phyloP scores from a whole-genome alignment of 495 filamentous ascomycete genomes.

The Tricharina praecox region DNA sequence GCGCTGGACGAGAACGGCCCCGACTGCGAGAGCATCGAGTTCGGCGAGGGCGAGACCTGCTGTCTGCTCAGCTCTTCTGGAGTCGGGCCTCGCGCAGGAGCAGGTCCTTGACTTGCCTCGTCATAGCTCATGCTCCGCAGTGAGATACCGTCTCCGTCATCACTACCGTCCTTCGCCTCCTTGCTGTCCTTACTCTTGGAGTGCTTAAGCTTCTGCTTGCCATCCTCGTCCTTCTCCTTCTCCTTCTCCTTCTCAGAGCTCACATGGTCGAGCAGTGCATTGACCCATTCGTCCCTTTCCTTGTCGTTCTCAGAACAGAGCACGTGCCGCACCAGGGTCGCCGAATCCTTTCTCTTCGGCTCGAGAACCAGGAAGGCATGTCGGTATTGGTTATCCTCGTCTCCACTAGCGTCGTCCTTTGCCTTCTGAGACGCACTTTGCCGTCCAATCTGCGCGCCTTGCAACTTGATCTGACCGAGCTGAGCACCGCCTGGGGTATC shows the following conservation, averaged over 20 bases:
- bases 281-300: constrained; percentile 89
- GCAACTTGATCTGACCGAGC: constrained; percentile 81
- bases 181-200: constrained; percentile 20
- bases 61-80: constrained; percentile 23
- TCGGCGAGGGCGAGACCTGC: constrained; percentile 34
- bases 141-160: constrained; percentile 10
- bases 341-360: constrained; percentile 90
- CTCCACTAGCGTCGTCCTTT: constrained; percentile 38
- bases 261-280: constrained; percentile 76
- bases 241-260: constrained; percentile 43
- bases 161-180: constrained; percentile 33
- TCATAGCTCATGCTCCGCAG: constrained; percentile 77
- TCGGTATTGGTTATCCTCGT: constrained; percentile 81
- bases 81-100: constrained; percentile 40
- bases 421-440: constrained; percentile 42
- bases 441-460: constrained; percentile 82
- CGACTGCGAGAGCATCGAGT: constrained; percentile 22
- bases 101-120: constrained; percentile 55
- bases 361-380: constrained; percentile 92
- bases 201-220: constrained; percentile 36
- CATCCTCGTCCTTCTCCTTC: constrained; percentile 37
- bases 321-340: constrained; percentile 78
- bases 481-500: constrained; percentile 76
- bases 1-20: constrained; percentile 19
- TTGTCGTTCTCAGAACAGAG: constrained; percentile 86